phyloP scores from a whole-genome alignment of 1,284 basidiomycete species.

The Volvariella surrecta region DNA sequence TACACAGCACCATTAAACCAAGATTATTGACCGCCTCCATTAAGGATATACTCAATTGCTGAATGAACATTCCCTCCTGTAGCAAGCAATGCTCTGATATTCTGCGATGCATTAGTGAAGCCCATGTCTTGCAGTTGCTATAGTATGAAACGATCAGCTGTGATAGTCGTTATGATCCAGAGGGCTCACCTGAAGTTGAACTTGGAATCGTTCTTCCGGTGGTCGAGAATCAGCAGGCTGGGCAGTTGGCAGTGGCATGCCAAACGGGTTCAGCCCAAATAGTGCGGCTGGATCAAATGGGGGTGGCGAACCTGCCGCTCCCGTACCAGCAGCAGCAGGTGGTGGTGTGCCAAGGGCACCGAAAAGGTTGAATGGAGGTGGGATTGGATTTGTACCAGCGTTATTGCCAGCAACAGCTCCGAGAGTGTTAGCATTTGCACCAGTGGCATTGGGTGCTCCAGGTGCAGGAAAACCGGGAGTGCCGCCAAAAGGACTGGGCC shows the following conservation, averaged over 20 bases:
- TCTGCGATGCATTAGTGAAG: slow-evolving; percentile 78
- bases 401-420: slow-evolving; percentile 20
- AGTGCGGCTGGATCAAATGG: too few relatives aligned
- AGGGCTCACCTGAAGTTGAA: slow-evolving; percentile 62
- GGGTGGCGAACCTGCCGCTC: slow-evolving; percentile 9
- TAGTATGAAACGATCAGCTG: too few relatives aligned
- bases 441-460: slow-evolving; percentile 27
- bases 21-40: slow-evolving; percentile 57
- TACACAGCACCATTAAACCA: neutral
- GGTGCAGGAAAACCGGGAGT: slow-evolving; percentile 47
- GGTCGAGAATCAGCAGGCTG: slow-evolving; percentile 60
- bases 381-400: slow-evolving; percentile 11
- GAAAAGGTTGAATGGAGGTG: slow-evolving; percentile 23
- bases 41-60: slow-evolving; percentile 86
- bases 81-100: slow-evolving; percentile 79
- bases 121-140: slow-evolving; percentile 88
- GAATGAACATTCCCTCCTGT: slow-evolving; percentile 86
- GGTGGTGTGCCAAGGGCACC: neutral
- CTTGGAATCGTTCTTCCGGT: slow-evolving; percentile 85
- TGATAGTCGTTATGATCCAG: neutral
- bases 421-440: slow-evolving; percentile 15
- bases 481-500: slow-evolving; percentile 16
- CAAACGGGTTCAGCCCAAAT: slow-evolving; percentile 22
- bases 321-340: slow-evolving; percentile 11
- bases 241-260: slow-evolving; percentile 34